These are phyloP conservation scores for Fistulinella prunicolor DNA, from an alignment of 768 basidiomycete species.

Conservation along the genomic window DNA sequence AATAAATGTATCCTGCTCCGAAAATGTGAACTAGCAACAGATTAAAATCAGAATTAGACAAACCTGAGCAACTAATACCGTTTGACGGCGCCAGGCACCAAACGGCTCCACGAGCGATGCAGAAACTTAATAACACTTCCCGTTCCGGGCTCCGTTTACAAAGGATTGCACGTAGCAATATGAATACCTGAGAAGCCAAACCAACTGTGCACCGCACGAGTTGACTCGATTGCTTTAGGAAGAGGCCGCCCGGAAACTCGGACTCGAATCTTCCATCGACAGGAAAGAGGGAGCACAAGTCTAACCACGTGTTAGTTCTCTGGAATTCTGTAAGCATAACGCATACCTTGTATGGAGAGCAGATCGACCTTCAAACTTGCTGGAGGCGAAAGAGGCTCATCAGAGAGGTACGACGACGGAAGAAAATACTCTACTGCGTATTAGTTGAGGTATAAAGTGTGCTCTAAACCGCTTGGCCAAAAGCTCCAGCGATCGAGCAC, in stretches of 20 bases:
- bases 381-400: constrained; percentile 6
- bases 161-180: constrained; percentile 18
- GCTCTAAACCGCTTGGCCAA: constrained; percentile 34
- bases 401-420: not conserved
- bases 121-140: constrained; percentile 28
- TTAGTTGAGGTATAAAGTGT: constrained; percentile 40
- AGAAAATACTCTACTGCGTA: constrained; percentile 27
- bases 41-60: not conserved
- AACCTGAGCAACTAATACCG: constrained; percentile 37
- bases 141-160: constrained; percentile 25
- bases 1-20: constrained; percentile 39
- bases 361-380: constrained; percentile 26
- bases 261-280: constrained; percentile 26
- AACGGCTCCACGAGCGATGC: constrained; percentile 29
- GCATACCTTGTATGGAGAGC: constrained; percentile 20
- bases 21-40: not conserved
- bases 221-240: constrained; percentile 25
- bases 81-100: constrained; percentile 34
- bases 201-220: constrained; percentile 23
- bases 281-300: constrained; percentile 16
- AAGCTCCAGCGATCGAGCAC: constrained; percentile 14
- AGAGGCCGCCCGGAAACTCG: constrained; percentile 35
- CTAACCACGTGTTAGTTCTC: constrained; percentile 6
- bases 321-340: not conserved
- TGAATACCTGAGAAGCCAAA: constrained; percentile 25